Percentiles rank a stretch among this genome's conserved stretches.
phyloP scores from a whole-genome alignment of 202 grass and related monocot genomes.

The Panicum hallii region DNA sequence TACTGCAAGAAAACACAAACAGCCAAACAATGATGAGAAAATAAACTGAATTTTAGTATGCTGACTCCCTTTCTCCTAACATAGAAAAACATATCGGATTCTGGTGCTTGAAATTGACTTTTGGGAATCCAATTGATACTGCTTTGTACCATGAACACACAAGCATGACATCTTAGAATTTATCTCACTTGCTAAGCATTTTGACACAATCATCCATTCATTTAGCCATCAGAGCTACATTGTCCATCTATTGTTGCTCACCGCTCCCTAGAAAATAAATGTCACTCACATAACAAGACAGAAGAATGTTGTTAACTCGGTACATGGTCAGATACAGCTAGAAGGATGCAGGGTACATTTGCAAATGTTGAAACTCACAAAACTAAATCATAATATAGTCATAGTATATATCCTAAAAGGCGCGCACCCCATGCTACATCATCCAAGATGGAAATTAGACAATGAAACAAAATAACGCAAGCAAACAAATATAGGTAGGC shows the following conservation, averaged over 20 bases:
- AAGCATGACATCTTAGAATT: constrained; percentile 27
- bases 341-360: background rate
- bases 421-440: background rate
- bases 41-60: constrained; percentile 1
- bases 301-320: too few relatives aligned
- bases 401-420: background rate
- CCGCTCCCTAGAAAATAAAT: background rate
- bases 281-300: background rate
- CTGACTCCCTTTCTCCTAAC: constrained; percentile 21
- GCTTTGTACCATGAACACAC: constrained; percentile 1
- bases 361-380: background rate
- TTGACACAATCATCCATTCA: background rate
- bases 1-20: background rate
- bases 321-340: background rate
- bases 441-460: background rate
- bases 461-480: background rate
- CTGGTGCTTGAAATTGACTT: constrained; percentile 26
- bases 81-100: constrained; percentile 17
- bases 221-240: background rate
- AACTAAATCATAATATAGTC: background rate
- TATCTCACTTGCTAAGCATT: background rate
- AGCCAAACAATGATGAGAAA: background rate
- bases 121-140: constrained; percentile 4
- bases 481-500: background rate
- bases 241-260: constrained; percentile 1